Percentiles rank a stretch among this genome's conserved stretches.
phyloP scores from a whole-genome alignment of 768 basidiomycete genomes.

The Holtermannia corniformis region DNA sequence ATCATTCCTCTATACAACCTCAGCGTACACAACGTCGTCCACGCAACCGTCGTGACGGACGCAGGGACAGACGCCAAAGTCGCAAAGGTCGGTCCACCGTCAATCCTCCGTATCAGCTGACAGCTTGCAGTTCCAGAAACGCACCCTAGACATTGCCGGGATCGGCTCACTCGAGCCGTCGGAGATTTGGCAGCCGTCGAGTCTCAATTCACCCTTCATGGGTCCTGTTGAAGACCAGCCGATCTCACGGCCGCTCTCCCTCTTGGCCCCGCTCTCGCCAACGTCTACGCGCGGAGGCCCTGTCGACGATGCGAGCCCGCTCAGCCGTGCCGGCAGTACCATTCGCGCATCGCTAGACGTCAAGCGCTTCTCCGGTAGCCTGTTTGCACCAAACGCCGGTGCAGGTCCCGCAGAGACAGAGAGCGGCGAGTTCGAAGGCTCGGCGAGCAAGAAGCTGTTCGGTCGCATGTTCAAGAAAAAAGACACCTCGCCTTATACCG shows the following conservation, averaged over 20 bases:
- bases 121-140: conserved; percentile 33
- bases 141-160: conserved; percentile 30
- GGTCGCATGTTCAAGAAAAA: conserved; percentile 40
- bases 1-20: conserved; percentile 40
- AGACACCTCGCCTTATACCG: conserved; percentile 1
- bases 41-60: conserved; percentile 37
- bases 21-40: conserved; percentile 39
- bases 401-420: not conserved
- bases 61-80: conserved; percentile 40
- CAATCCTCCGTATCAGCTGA: not conserved
- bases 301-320: conserved; percentile 6
- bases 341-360: conserved; percentile 18
- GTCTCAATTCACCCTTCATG: conserved; percentile 1
- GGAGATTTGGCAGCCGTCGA: conserved; percentile 24
- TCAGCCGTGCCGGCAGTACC: conserved; percentile 1
- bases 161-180: conserved; percentile 35
- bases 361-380: conserved; percentile 13
- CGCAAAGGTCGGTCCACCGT: conserved; percentile 29
- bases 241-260: conserved; percentile 7
- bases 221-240: not conserved
- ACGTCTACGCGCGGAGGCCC: conserved; percentile 15
- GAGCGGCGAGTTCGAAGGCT: conserved; percentile 11
- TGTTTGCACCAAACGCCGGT: not conserved
- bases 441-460: conserved; percentile 30
- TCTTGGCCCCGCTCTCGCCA: conserved; percentile 22